Base-by-base conservation (phyloP, 1,284 basidiomycete genomes). In the Mycocalia duriaeana region DNA sequence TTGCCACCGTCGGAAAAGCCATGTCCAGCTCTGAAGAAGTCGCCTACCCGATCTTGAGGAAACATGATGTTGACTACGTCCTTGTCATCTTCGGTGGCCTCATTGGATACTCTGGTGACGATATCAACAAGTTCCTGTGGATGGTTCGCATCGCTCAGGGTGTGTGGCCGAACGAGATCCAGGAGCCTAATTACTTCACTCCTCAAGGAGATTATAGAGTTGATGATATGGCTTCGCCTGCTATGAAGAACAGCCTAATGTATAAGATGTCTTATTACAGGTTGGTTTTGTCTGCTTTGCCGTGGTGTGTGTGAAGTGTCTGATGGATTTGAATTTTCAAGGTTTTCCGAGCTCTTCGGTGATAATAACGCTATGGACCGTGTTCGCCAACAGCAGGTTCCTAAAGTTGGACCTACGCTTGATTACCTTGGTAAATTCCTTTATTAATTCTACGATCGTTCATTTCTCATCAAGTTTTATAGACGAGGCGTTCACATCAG, bases 41-140 rank as follows among this genome's bases (percentile, higher is more conserved):
- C 38, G 93, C 96, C 1, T 99, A 98, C 68, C 94, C 94, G 3
- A 97, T 99, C 63, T 77, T 99, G 50, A 82, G 91, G 54, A 89
- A 96, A 69, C 96, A 99, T 67, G 96, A 99, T 62, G 96, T 99
- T 46, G 92, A 95, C 66, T 99, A 99, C 62, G 86, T 99, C 40
- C 84, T 99, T 46, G 79, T 99, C 70, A 97, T 99, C 69, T 99
- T 98, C 65, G 95, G 96, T 44, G 95, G 94, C 26, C 75, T 99
- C 38, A 76, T 99, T 47, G 96, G 95, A 14, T 99, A 97, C 70
- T 94, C 91, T 19, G 96, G 96, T 13, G 96, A 99, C 68, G 96
- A 99, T 65, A 92, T 99, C 72, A 99, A 99, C 83, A 99, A 99
- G 73, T 99, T 96, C 79, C 71, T 99, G 48, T 96, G 92, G 92